These are phyloP conservation scores for Melampsora occidentalis DNA, from an alignment of 1,284 basidiomycete genomes.

Conservation along the genomic window DNA sequence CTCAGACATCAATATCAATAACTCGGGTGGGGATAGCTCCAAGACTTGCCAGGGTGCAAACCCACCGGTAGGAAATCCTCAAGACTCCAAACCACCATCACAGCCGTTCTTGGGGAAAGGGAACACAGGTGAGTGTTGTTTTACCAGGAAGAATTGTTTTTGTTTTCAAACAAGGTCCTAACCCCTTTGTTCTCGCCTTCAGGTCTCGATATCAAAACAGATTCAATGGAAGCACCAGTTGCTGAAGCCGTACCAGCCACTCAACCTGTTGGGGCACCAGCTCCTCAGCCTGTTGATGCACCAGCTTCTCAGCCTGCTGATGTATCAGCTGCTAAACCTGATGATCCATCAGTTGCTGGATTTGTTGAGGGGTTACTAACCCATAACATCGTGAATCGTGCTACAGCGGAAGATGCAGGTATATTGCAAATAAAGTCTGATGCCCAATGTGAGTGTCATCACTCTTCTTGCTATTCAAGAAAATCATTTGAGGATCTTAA, in stretches of 20 bases:
- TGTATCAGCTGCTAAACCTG: too few species aligned
- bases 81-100: conserved; percentile 21
- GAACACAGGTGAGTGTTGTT: conserved; percentile 10
- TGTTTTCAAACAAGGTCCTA: not conserved
- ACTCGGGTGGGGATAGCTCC: not conserved
- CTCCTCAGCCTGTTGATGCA: too few species aligned
- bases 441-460: too few species aligned
- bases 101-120: conserved; percentile 36
- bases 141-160: not conserved
- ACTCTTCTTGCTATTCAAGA: too few species aligned
- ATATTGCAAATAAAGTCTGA: too few species aligned
- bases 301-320: too few species aligned
- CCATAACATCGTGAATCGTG: too few species aligned
- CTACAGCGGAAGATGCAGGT: too few species aligned
- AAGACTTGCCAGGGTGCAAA: conserved; percentile 9
- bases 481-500: too few species aligned
- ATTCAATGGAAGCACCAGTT: not conserved
- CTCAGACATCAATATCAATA: not conserved
- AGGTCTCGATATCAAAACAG: not conserved
- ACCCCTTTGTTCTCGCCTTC: not conserved
- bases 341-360: too few species aligned
- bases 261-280: not conserved
- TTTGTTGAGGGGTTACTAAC: too few species aligned
- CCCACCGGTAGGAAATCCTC: conserved; percentile 6
- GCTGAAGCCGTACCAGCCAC: too few species aligned